Evolutionary conservation across 345 rosid species (phyloP), one percentile per base, ranked within the genome.

Genomic region (Mercurialis annua): DNA sequence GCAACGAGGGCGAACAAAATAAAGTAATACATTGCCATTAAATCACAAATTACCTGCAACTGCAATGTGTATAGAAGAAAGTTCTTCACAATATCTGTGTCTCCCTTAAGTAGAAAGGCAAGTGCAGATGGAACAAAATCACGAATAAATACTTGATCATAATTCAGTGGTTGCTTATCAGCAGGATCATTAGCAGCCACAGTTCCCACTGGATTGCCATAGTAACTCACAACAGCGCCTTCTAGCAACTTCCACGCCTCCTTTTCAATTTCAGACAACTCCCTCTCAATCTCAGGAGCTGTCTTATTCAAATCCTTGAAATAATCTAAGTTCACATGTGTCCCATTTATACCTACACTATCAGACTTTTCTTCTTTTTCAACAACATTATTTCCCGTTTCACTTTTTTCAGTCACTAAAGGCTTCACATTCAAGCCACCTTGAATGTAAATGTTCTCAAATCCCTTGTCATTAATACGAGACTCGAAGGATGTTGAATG

Each of bases 51-150:
- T 87, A 93, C 98, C 97, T 93, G 98, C 60, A 93, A 81, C 72
- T 93, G 97, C 87, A 93, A 70, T 33, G 97, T 90, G 74, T 81
- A 88, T 74, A 93, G 94, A 57, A 93, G 92, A 81, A 93, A 93
- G 74, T 89, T 90, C 81, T 89, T 90, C n/a, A 89, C 96, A 44
- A 93, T 90, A 74, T 87, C 98, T 18, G 62, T 78, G 56, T 93
- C 97, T 42, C 97, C 97, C 69, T 85, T 84, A 54, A 93, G 96
- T 85, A 93, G 67, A 75, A 93, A 90, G 0, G 97, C 94, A 67
- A 86, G 85, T 0, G 92, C 98, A 0, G 96, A 89, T n/a, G 98
- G 98, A n/a, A 86, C 88, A 73, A 93, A 93, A 80, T 93, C 97
- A 21, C 98, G 97, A 65, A 93, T 87, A 77, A 93, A 93, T 62